phyloP scores from a whole-genome alignment of 176 grass and related monocot species.

The Hordeum vulgare region MorexV3_pseudomolecules_assembly NC_058522.1:505686909-505687408 shows the following conservation, averaged over 20 bases:
- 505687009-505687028: not conserved
- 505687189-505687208: not conserved
- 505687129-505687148: not conserved
- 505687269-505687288: too few relatives aligned
- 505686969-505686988: conserved; percentile 45
- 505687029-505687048: not conserved
- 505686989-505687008: not conserved
- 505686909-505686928: not conserved
- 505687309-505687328: too few relatives aligned
- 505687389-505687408: too few relatives aligned
- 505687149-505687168: conserved; percentile 1
- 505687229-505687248: not conserved
- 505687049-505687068: not conserved
- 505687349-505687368: too few relatives aligned
- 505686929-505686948: conserved; percentile 23
- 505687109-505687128: not conserved
- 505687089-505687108: too few relatives aligned
- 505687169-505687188: too few relatives aligned
- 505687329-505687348: too few relatives aligned
- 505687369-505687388: too few relatives aligned
- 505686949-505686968: conserved; percentile 37
- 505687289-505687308: too few relatives aligned
- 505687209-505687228: conserved; percentile 4
- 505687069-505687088: not conserved
- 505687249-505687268: too few relatives aligned